phyloP scores from a whole-genome alignment of 306 rosid genomes.

The Medicago truncatula region MtrunA17r5.0-ANR NC_053048.1:51731501-51732000 shows the following conservation, averaged over 20 bases:
- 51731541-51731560: slow-evolving; percentile 30
- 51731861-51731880: too few relatives aligned
- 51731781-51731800: neutral
- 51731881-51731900: too few relatives aligned
- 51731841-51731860: too few relatives aligned
- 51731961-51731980: too few relatives aligned
- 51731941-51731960: too few relatives aligned
- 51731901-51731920: too few relatives aligned
- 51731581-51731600: neutral
- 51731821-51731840: neutral
- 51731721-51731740: neutral
- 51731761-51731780: neutral
- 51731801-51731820: too few relatives aligned
- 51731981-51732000: too few relatives aligned
- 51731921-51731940: too few relatives aligned
- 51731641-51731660: neutral
- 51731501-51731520: slow-evolving; percentile 31
- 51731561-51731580: slow-evolving; percentile 36
- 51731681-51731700: neutral
- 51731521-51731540: slow-evolving; percentile 38
- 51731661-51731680: neutral
- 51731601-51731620: too few relatives aligned
- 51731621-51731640: too few relatives aligned
- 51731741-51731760: neutral
- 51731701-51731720: neutral